These are phyloP conservation scores for Moricandia arvensis DNA, from an alignment of 345 rosid species.

Conservation along the genomic window DNA sequence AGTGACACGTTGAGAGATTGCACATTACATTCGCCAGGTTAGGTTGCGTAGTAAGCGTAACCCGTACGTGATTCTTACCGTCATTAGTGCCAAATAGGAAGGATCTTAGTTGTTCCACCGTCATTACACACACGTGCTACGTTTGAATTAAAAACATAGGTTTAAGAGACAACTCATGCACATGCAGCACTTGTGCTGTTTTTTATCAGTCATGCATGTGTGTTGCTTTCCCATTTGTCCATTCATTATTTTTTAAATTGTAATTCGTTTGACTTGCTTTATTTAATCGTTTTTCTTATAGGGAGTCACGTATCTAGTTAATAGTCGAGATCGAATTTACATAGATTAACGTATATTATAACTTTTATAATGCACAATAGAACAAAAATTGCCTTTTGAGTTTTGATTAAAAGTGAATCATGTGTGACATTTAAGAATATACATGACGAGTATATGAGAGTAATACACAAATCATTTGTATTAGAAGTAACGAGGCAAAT, in stretches of 20 bases:
- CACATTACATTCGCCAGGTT: conserved; percentile 18
- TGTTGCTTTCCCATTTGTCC: conserved; percentile 4
- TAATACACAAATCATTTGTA: background rate
- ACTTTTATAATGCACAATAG: background rate
- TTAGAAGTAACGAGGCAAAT: background rate
- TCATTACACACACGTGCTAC: conserved; percentile 30
- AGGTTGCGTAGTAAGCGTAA: conserved; percentile 33
- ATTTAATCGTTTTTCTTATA: background rate
- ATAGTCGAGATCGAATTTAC: conserved; percentile 3
- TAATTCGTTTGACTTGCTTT: background rate
- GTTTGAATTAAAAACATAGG: conserved; percentile 6
- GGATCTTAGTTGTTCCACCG: conserved; percentile 33
- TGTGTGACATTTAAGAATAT: background rate
- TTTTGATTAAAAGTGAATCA: background rate
- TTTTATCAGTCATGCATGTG: conserved; percentile 15
- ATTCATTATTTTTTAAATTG: background rate
- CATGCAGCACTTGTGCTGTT: conserved; percentile 36
- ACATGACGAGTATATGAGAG: background rate
- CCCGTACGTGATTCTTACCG: conserved; percentile 24
- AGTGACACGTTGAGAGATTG: conserved; percentile 6
- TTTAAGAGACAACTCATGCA: conserved; percentile 32
- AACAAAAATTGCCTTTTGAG: conserved; percentile 14
- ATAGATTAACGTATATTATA: background rate
- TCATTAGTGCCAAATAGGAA: conserved; percentile 28
- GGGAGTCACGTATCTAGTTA: background rate